Base-by-base conservation (phyloP, 2,329 filamentous ascomycete genomes). In the Monilinia fructicola region DNA sequence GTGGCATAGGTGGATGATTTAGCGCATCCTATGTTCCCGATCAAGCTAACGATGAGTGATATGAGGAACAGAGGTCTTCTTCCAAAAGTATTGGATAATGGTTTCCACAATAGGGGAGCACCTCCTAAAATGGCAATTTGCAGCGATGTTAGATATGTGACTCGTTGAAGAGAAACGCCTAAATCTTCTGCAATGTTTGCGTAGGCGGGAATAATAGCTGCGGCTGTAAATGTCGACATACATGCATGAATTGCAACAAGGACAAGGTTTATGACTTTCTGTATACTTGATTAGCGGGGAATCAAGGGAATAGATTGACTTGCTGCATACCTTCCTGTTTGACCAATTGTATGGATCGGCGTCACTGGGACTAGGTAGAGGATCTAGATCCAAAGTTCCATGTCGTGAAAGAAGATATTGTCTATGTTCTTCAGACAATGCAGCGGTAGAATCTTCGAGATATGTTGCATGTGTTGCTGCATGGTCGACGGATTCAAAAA, bases 311-410 rank as follows among this genome's bases (percentile, higher is more conserved):
- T 5, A 28, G 1, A 42, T 40, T 4, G 21, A 12, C 35, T 54
- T 9, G 18, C 31, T n/a, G 38, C 12, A 12, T 71, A 80, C 80
- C 77, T 83, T 83, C 80, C 81, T 83, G 12, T 68, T 71, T 3
- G 81, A 78, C 82, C 82, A 85, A 69, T 85, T 85, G 71, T 82
- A 84, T 1, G 83, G 83, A 72, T 85, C 83, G 7, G 80, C 81
- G 7, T 53, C 59, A 4, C 59, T 63, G 6, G n/a, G 23, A 40
- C 59, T 50, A 14, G 67, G 67, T 21, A 68, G 10, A n/a, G 67
- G 67, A 64, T 68, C 67, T 44, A 68, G 12, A 40, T 68, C 59
- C 18, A 67, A 50, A 50, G 54, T 68, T 12, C 67, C 65, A 67
- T 68, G 67, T 55, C 60, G 65, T 21, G 31, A 16, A 21, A 68